phyloP scores from a whole-genome alignment of 2,329 filamentous ascomycete species.

The Coniochaeta hoffmannii region DNA sequence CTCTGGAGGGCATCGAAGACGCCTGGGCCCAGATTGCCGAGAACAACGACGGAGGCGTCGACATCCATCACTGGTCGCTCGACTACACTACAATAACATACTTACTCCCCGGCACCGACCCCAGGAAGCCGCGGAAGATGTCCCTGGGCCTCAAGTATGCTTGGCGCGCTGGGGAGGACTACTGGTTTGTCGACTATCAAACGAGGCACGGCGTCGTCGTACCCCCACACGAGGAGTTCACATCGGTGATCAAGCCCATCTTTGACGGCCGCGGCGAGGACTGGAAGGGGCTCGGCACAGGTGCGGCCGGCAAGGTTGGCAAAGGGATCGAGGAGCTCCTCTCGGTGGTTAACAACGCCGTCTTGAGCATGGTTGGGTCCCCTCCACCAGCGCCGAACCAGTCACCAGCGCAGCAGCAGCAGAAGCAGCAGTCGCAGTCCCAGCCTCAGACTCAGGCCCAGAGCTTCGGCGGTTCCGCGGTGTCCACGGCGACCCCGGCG shows the following conservation, averaged over 20 bases:
- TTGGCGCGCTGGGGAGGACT: neutral
- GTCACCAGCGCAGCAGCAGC: neutral
- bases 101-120: slow-evolving; percentile 22
- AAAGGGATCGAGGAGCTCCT: slow-evolving; percentile 39
- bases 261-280: slow-evolving; percentile 36
- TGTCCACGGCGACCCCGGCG: neutral
- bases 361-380: slow-evolving; percentile 26
- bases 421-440: neutral
- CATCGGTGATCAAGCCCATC: slow-evolving; percentile 32
- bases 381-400: slow-evolving; percentile 6
- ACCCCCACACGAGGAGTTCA: slow-evolving; percentile 26
- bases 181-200: slow-evolving; percentile 37
- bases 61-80: slow-evolving; percentile 44
- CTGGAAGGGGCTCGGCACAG: slow-evolving; percentile 39
- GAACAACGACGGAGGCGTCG: slow-evolving; percentile 38
- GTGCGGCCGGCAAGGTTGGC: slow-evolving; percentile 35
- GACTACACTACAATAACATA: slow-evolving; percentile 54
- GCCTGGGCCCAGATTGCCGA: slow-evolving; percentile 36
- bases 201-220: slow-evolving; percentile 28
- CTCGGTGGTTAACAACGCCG: slow-evolving; percentile 36
- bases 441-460: neutral
- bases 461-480: neutral
- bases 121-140: slow-evolving; percentile 22
- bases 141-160: slow-evolving; percentile 34
- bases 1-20: slow-evolving; percentile 52